Evolutionary conservation across 2,329 filamentous ascomycete species (phyloP), one percentile per base, ranked within the genome.

Genomic region (Knufia fluminis): DNA sequence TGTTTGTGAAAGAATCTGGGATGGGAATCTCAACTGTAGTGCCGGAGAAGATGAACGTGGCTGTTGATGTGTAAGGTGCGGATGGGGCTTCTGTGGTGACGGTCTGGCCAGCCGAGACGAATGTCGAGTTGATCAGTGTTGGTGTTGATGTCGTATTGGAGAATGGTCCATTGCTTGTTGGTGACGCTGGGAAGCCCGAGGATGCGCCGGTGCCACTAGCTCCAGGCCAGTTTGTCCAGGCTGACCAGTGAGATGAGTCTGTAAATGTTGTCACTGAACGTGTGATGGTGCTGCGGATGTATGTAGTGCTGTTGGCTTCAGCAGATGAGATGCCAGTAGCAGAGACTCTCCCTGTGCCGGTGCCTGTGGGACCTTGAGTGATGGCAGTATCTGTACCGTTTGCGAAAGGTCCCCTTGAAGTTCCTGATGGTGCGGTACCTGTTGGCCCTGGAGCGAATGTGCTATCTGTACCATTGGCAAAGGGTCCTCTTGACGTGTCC

Each of bases 231-330:
- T 8, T 24, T 9, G 40, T 22, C 40, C 40, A 43, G 12, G 22
- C 10, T 16, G 40, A 24, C 40, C 40, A 43, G 14, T 4, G 35
- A 7, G 23, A 12, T 10, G 40, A 23, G 20, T 24, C 40, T 9
- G 44, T 46, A 19, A 35, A 46, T 4, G 28, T 46, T 10, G 44
- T 46, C 26, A 33, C 44, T n/a, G 44, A 46, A 8, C 33, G 35
- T n/a, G 44, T 46, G 17, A 24, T 4, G n/a, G 28, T 46, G 14
- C 16, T 36, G 31, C 12, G 19, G 22, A 19, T 3, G 17, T 10
- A 23, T 35, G 44, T 22, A 22, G 44, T 46, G 44, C 44, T 46
- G 44, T 46, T 46, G 20, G 44, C 31, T 9, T 23, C 7, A 4
- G 14, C 12, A 23, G 44, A 46, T 20, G 17, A 9, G 38, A 36